Conservation (phyloP, 1,139 yeast genomes). For the Magnusiomyces tetraspermus region DNA sequence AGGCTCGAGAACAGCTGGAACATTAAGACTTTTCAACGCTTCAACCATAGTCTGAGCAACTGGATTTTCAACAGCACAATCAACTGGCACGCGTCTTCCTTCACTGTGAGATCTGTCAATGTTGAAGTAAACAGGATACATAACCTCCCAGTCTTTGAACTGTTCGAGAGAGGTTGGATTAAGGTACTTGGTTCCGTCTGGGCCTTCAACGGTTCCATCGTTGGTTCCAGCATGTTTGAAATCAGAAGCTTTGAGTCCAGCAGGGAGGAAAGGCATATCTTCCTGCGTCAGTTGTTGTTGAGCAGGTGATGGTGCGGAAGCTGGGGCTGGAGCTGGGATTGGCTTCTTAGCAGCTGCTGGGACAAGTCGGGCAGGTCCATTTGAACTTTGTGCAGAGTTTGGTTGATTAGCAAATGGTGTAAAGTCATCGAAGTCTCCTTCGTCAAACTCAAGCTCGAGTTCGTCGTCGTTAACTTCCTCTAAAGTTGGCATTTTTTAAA, state of each 20-base stretch:
- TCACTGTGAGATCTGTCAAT: constrained; percentile 60
- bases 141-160: constrained; percentile 56
- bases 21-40: not conserved
- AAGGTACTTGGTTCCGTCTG: not conserved
- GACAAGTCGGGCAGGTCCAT: constrained; percentile 1
- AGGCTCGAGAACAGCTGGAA: constrained; percentile 24
- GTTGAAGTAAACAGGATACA: constrained; percentile 93
- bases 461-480: constrained; percentile 5
- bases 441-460: constrained; percentile 1
- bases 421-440: not conserved
- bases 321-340: not conserved
- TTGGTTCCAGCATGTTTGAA: not conserved
- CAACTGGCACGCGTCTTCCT: constrained; percentile 70
- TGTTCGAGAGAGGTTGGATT: constrained; percentile 44
- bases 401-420: not conserved
- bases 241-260: not conserved
- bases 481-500: not conserved
- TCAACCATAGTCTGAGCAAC: not conserved
- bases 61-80: constrained; percentile 73
- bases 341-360: not conserved
- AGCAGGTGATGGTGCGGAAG: not conserved
- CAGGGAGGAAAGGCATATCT: not conserved
- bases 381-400: not conserved
- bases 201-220: not conserved
- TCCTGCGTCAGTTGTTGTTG: not conserved